A percentile compares a stretch with the other conserved stretches of the same genome.
Evolutionary conservation across 495 filamentous ascomycete species (phyloP).

Genomic region (Aspergillus nanangensis): DNA sequence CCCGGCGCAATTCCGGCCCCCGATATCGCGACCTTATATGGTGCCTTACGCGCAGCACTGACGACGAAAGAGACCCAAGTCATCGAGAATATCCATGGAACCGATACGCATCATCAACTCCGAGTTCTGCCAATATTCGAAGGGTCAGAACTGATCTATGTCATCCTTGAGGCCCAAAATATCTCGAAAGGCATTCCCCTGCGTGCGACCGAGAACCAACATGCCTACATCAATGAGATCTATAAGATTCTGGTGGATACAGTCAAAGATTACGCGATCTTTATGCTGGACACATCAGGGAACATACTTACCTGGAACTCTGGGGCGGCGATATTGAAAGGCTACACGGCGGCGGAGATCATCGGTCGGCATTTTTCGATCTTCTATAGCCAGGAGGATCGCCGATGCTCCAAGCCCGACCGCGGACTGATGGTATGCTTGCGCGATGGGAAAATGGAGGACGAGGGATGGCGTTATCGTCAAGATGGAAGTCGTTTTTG

Average conservation of each 20-base stretch:
- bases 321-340: slow-evolving; percentile 56
- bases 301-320: slow-evolving; percentile 59
- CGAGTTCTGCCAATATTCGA: slow-evolving; percentile 52
- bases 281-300: slow-evolving; percentile 57
- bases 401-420: slow-evolving; percentile 46
- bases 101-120: slow-evolving; percentile 29
- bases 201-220: slow-evolving; percentile 22
- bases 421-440: slow-evolving; percentile 54
- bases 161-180: slow-evolving; percentile 43
- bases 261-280: slow-evolving; percentile 65
- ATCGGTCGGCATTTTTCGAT: slow-evolving; percentile 59
- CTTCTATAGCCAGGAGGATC: slow-evolving; percentile 57
- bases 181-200: slow-evolving; percentile 20
- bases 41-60: slow-evolving; percentile 42
- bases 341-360: slow-evolving; percentile 52
- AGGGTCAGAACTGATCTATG: slow-evolving; percentile 34
- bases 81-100: slow-evolving; percentile 23
- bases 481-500: slow-evolving; percentile 61
- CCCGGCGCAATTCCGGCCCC: slow-evolving; percentile 30
- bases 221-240: slow-evolving; percentile 50
- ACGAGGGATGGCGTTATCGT: slow-evolving; percentile 63
- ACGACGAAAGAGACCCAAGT: slow-evolving; percentile 27
- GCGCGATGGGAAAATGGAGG: slow-evolving; percentile 56
- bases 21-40: slow-evolving; percentile 33
- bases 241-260: slow-evolving; percentile 60